phyloP scores from a whole-genome alignment of 129 eudicot species.

The Tagetes patula region DNA sequence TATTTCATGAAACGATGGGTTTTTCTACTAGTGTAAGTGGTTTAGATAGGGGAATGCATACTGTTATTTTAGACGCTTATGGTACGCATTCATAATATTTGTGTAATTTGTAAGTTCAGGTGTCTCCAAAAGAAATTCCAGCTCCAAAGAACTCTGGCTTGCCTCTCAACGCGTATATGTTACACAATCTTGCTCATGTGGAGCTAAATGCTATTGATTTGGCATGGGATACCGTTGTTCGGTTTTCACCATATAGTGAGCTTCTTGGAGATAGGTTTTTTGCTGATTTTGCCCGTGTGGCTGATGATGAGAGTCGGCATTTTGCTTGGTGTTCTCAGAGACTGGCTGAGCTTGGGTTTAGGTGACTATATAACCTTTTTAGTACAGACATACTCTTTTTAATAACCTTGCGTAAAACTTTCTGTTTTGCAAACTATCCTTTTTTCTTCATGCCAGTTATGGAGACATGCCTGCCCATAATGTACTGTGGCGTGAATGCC shows the following conservation, averaged over 20 bases:
- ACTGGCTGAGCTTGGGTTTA: constrained; percentile 82
- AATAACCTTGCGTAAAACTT: neutral
- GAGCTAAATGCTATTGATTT: constrained; percentile 95
- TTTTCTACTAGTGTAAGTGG: too few species aligned
- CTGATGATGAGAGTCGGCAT: constrained; percentile 98
- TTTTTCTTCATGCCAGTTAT: constrained; percentile 44
- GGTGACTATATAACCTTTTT: constrained; percentile 35
- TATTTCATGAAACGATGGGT: neutral
- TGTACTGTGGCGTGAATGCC: constrained; percentile 89
- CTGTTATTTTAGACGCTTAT: neutral
- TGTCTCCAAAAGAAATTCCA: constrained; percentile 88
- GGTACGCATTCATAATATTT: neutral
- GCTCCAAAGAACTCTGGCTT: constrained; percentile 73
- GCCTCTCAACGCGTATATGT: constrained; percentile 93
- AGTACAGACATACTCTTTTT: neutral
- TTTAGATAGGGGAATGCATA: neutral
- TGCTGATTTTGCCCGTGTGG: constrained; percentile 94
- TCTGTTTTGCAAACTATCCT: neutral
- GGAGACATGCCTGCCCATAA: constrained; percentile 99
- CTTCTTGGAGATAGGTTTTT: constrained; percentile 89
- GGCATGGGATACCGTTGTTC: constrained; percentile 98
- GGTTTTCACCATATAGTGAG: constrained; percentile 74
- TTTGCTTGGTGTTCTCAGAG: constrained; percentile 97
- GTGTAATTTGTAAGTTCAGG: constrained; percentile 44
- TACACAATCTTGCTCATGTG: constrained; percentile 96